phyloP scores from a whole-genome alignment of 164 flowering plant species.

The Kalanchoe fedtschenkoi region DNA sequence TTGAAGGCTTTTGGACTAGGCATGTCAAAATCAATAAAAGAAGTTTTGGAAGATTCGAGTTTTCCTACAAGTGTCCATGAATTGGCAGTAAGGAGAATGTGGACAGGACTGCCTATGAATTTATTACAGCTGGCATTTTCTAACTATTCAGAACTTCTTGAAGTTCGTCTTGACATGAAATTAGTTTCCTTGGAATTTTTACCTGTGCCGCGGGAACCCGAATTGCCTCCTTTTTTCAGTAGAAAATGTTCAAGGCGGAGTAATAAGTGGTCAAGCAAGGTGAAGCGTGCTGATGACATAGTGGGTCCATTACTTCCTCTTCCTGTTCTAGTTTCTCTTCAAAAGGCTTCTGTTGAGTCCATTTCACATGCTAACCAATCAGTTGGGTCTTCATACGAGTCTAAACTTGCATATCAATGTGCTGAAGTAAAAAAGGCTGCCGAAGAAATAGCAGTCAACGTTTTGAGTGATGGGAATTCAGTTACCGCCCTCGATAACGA shows the following conservation, averaged over 20 bases:
- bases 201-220: slow-evolving; percentile 40
- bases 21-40: slow-evolving; percentile 19
- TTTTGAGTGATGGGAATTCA: slow-evolving; percentile 11
- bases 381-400: slow-evolving; percentile 19
- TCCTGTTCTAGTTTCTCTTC: slow-evolving; percentile 31
- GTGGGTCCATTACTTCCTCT: slow-evolving; percentile 79
- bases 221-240: slow-evolving; percentile 51
- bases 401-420: slow-evolving; percentile 21
- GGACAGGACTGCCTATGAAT: slow-evolving; percentile 43
- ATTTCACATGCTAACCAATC: slow-evolving; percentile 15
- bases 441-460: slow-evolving; percentile 17
- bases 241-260: slow-evolving; percentile 42
- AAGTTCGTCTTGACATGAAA: slow-evolving; percentile 19
- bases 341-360: slow-evolving; percentile 15
- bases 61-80: slow-evolving; percentile 54
- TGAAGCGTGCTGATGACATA: slow-evolving; percentile 19
- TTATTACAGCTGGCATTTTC: slow-evolving; percentile 44
- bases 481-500: slow-evolving; percentile 51
- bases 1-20: slow-evolving; percentile 34
- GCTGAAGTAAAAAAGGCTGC: slow-evolving; percentile 35
- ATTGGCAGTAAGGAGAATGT: slow-evolving; percentile 38
- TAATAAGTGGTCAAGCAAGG: slow-evolving; percentile 37
- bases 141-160: slow-evolving; percentile 31
- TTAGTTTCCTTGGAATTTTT: slow-evolving; percentile 31
- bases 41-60: slow-evolving; percentile 24